Conservation (phyloP, 495 filamentous ascomycete genomes). For the Lentithecium fluviatile region DNA sequence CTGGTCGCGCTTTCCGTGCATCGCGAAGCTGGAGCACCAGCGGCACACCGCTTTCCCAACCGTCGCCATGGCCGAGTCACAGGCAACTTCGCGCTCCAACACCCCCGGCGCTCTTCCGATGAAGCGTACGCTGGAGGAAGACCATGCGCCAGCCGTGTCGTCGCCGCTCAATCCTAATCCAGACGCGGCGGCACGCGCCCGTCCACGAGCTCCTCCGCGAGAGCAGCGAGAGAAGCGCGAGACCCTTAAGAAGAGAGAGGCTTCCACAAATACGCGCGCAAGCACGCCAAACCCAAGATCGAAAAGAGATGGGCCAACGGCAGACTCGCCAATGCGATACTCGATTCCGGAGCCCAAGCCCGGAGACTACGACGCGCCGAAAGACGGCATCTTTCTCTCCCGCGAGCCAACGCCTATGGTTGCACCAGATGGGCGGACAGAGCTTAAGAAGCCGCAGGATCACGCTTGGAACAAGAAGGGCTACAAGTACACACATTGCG, state of each 20-base stretch:
- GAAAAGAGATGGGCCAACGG: constrained; percentile 34
- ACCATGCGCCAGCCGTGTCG: constrained; percentile 42
- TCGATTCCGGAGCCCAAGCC: constrained; percentile 41
- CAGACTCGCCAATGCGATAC: constrained; percentile 44
- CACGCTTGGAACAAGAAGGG: constrained; percentile 83
- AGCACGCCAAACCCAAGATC: constrained; percentile 35
- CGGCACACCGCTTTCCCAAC: not conserved
- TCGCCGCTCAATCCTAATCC: constrained; percentile 45
- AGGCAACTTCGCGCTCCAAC: constrained; percentile 29
- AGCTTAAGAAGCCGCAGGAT: constrained; percentile 44
- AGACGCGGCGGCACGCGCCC: constrained; percentile 29
- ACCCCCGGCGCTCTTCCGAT: constrained; percentile 32
- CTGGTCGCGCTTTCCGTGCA: too few relatives aligned
- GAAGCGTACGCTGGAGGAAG: constrained; percentile 35
- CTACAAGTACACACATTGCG: constrained; percentile 86
- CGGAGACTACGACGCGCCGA: constrained; percentile 43
- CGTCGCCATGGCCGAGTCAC: constrained; percentile 32
- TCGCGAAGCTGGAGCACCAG: not conserved
- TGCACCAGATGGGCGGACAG: constrained; percentile 40
- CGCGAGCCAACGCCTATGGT: constrained; percentile 43
- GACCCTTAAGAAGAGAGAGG: constrained; percentile 47
- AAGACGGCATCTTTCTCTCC: constrained; percentile 40
- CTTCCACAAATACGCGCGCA: constrained; percentile 31
- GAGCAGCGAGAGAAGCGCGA: constrained; percentile 48
- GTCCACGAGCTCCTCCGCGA: constrained; percentile 36